phyloP scores from a whole-genome alignment of 164 flowering plant species.

The Liquidambar formosana region DNA sequence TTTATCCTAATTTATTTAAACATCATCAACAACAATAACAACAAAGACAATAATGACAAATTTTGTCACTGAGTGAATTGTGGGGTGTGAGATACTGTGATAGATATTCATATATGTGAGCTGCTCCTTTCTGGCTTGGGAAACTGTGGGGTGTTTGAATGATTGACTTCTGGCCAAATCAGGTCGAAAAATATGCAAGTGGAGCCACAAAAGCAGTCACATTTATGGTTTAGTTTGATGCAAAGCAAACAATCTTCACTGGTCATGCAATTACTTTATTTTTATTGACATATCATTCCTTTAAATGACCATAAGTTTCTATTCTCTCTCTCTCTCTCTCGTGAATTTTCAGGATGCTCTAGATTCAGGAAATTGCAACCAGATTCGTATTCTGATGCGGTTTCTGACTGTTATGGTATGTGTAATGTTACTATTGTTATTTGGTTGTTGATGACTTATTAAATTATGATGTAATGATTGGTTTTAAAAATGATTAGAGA shows the following conservation, averaged over 20 bases:
- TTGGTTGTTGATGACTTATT: neutral
- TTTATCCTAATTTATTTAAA: no score
- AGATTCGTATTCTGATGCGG: constrained; percentile 81
- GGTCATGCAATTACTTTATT: neutral
- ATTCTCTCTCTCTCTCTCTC: neutral
- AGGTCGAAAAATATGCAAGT: neutral
- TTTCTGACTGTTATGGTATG: constrained; percentile 84
- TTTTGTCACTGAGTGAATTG: no score
- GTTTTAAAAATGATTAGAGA: no score
- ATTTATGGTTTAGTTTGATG: neutral
- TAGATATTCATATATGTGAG: no score
- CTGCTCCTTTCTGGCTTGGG: neutral
- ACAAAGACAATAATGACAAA: no score
- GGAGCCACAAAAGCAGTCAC: neutral
- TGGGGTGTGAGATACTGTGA: no score
- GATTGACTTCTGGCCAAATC: neutral
- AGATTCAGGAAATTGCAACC: constrained; percentile 61
- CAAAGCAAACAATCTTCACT: neutral
- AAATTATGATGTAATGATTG: no score
- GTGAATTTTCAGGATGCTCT: constrained; percentile 68
- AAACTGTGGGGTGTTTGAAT: neutral
- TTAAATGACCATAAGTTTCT: neutral
- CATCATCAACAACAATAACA: no score
- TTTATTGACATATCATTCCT: no score
- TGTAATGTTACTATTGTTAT: constrained; percentile 2